Evolutionary conservation across 2,329 filamentous ascomycete species (phyloP).

Genomic region (Coniella lustricola): DNA sequence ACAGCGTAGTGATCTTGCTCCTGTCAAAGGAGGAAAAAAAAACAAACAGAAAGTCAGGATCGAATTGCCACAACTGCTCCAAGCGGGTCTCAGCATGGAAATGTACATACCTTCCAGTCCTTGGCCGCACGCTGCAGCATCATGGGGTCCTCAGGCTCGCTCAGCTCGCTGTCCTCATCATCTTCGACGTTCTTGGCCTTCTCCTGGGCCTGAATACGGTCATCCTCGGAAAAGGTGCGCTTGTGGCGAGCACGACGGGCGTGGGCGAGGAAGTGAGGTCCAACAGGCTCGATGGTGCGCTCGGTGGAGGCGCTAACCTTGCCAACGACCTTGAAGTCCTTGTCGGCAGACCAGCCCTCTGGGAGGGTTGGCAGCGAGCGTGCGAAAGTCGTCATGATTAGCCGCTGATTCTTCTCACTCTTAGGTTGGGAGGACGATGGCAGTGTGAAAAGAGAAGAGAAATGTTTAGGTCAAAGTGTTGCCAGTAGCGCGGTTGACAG

Average conservation of each 20-base stretch:
- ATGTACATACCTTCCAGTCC: slow-evolving; percentile 83
- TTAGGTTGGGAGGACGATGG: not conserved
- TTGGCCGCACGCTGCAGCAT: slow-evolving; percentile 92
- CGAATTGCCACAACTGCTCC: too few relatives aligned
- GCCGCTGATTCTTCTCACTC: not conserved
- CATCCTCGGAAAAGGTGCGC: slow-evolving; percentile 97
- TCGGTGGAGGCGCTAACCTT: slow-evolving; percentile 69
- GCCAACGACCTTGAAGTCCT: slow-evolving; percentile 83
- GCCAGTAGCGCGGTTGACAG: not conserved
- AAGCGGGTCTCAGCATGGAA: not conserved
- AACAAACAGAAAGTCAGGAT: not conserved
- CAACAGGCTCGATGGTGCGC: slow-evolving; percentile 90
- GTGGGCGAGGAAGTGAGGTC: slow-evolving; percentile 95
- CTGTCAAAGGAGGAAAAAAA: slow-evolving; percentile 34
- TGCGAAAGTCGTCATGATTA: slow-evolving; percentile 55
- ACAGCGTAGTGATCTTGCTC: slow-evolving; percentile 97
- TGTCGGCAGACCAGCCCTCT: slow-evolving; percentile 75
- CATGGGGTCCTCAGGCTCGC: slow-evolving; percentile 86
- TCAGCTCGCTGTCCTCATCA: slow-evolving; percentile 82
- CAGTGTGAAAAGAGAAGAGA: not conserved
- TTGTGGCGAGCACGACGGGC: slow-evolving; percentile 92
- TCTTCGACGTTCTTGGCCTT: slow-evolving; percentile 94
- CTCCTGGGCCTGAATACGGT: slow-evolving; percentile 91
- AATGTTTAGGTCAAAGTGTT: not conserved
- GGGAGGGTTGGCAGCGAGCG: slow-evolving; percentile 70